Base-by-base conservation (phyloP, 257 asterid species). In the Penstemon davidsonii region DNA sequence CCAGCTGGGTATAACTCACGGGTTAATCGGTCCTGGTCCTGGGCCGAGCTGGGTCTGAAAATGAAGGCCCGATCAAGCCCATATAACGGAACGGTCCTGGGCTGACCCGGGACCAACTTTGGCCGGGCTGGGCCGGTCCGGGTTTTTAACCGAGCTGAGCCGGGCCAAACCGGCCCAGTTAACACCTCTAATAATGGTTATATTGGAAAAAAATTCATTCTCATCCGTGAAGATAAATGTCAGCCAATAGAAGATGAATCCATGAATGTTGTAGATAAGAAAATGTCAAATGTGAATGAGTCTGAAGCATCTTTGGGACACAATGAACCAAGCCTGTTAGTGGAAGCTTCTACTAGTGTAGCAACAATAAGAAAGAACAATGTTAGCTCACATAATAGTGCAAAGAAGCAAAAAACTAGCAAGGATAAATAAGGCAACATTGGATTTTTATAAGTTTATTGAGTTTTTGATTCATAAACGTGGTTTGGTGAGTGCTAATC, bases 351-450 rank as follows among this genome's bases (percentile, higher is more conserved):
- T 44, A 56, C 51, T 15, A 58, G 47, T 54, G 75, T 67, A 75
- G 68, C 76, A 67, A 73, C 80, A 65, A 85, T 83, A 80, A 81
- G 82, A 66, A 82, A 82, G 73, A 73, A 12, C 4, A 78, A 70
- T 70, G 56, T 73, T 68, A 67, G 53, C 50, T 51, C 60, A 33
- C 58, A 54, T 54, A 67, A 72, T 41, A 53, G 63, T 65, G 58
- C 59, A 69, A 87, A 73, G 67, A 87, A 72, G 76, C 64, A 40
- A 50, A 83, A 78, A 70, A 64, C 72, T 64, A 80, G 69, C 55
- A 78, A 78, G 73, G 78, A 70, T 56, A 81, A 69, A 61, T 74
- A 64, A 68, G 60, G 58, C 63, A 67, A 76, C 67, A 65, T 60
- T 80, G 79, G 18, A 46, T 51, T 53, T 70, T 74, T 33, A 59